Conservation (phyloP, 1,284 basidiomycete species). For the Sporisorium graminicola region DNA sequence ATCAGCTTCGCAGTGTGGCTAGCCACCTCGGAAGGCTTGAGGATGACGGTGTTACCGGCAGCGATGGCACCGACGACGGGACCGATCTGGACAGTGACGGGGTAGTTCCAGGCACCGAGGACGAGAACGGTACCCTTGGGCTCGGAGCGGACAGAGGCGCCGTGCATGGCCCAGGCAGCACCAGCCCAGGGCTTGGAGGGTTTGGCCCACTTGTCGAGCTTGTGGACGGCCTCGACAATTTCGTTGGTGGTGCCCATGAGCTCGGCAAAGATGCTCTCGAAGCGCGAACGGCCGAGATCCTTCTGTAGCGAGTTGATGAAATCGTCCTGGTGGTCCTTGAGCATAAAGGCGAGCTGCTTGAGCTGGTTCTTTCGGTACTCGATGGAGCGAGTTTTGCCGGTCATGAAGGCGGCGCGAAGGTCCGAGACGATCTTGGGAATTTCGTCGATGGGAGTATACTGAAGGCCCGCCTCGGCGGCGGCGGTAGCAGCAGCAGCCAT, state of each 20-base stretch:
- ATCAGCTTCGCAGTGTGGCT: constrained; percentile 78
- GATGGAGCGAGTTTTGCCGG: constrained; percentile 74
- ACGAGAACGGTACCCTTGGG: constrained; percentile 72
- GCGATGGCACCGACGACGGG: constrained; percentile 71
- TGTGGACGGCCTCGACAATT: constrained; percentile 76
- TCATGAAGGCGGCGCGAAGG: constrained; percentile 73
- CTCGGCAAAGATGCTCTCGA: constrained; percentile 69
- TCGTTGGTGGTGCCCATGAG: constrained; percentile 72
- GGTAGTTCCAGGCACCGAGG: constrained; percentile 71
- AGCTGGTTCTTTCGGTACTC: constrained; percentile 77
- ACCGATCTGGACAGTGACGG: constrained; percentile 66
- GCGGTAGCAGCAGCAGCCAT: constrained; percentile 39
- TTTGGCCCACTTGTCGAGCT: constrained; percentile 73
- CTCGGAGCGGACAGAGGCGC: constrained; percentile 67
- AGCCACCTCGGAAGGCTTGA: constrained; percentile 80
- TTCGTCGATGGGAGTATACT: constrained; percentile 50
- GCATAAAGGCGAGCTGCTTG: constrained; percentile 76
- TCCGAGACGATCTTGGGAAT: constrained; percentile 70
- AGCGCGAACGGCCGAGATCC: constrained; percentile 74
- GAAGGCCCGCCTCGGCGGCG: constrained; percentile 50
- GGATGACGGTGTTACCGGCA: constrained; percentile 71
- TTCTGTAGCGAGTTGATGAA: constrained; percentile 73
- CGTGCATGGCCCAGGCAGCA: constrained; percentile 65
- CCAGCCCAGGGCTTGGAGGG: constrained; percentile 62
- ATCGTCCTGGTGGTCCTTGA: constrained; percentile 75